phyloP scores from a whole-genome alignment of 2,329 filamentous ascomycete genomes.

The Sporothrix curviconia region DNA sequence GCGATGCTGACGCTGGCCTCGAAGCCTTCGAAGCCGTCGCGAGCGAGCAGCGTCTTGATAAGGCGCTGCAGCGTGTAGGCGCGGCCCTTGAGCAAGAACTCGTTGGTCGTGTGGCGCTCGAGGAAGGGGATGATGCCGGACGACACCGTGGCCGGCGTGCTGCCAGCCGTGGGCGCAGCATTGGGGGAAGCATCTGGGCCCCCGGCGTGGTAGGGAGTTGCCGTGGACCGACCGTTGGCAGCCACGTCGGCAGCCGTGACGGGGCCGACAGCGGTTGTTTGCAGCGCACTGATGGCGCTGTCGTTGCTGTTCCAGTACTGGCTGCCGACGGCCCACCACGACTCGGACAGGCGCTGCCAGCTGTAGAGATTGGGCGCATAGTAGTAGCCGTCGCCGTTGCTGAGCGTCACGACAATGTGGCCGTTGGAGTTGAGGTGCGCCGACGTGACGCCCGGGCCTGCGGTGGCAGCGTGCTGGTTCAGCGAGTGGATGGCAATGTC shows the following conservation, averaged over 20 bases:
- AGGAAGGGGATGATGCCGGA: constrained; percentile 89
- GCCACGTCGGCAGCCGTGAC: constrained; percentile 39
- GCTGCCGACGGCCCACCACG: constrained; percentile 96
- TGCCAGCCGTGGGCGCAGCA: too few species aligned
- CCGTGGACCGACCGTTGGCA: constrained; percentile 20
- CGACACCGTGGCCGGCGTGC: constrained; percentile 74
- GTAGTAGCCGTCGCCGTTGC: constrained; percentile 88
- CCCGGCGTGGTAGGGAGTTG: constrained; percentile 36
- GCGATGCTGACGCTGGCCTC: constrained; percentile 89
- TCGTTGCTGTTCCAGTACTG: constrained; percentile 99
- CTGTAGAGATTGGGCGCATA: constrained; percentile 80
- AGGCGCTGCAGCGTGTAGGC: constrained; percentile 87
- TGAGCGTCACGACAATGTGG: constrained; percentile 79
- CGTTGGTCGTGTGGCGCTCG: constrained; percentile 89
- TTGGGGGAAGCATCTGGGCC: too few species aligned
- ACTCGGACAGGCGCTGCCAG: constrained; percentile 93
- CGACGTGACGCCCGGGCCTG: constrained; percentile 78
- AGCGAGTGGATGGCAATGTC: constrained; percentile 79
- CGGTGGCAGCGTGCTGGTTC: constrained; percentile 66
- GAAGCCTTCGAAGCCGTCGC: constrained; percentile 86
- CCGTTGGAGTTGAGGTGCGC: constrained; percentile 86
- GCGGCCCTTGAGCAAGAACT: constrained; percentile 83
- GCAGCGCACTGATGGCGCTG: constrained; percentile 74
- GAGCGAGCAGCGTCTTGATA: constrained; percentile 79
- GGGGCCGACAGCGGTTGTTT: constrained; percentile 61